Evolutionary conservation across 2,329 filamentous ascomycete species (phyloP), one percentile per base, ranked within the genome.

Genomic region (Colletotrichum tropicale): DNA sequence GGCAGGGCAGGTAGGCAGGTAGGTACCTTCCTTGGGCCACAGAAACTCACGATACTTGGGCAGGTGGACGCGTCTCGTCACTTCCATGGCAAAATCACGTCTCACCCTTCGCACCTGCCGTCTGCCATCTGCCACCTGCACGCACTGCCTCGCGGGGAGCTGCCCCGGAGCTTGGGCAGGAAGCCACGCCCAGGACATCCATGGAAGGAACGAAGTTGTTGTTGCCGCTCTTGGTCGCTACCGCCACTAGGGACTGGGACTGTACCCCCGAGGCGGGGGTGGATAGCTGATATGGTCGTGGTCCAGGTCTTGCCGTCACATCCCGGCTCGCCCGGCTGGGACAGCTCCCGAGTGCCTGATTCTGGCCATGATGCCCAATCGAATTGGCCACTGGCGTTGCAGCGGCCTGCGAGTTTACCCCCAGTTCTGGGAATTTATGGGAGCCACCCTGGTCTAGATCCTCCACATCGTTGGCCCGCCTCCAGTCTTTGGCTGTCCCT

Each of bases 141-240:
- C 70, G 43, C 70, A 75, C 73, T 73, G 69, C 73, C 70, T 75
- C 73, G 64, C 70, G 70, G 70, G 73, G 69, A 75, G 64, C 56
- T 73, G 32, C 34, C 64, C 70, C 73, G 58, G 69, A 64, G 34
- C 64, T 75, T 56, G 58, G 58, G 56, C 34, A 73, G 34, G 70
- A 73, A 71, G 69, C 24, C 43, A 52, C 73, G 56, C 69, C 60
- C 61, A 48, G 43, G 43, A 48, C 43, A 48, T 48, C n/a, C 43
- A 48, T 48, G 43, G 43, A 21, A 0, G 43, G n/a, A 21, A 48
- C 18, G 18, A 48, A 48, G 43, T 48, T 48, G 43, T 48, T 21
- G 43, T 48, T 32, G 28, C 18, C 56, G 28, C 72, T 71, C 43
- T 1, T 3, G 43, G 32, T 69, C 30, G 62, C 32, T 58, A 12